These are phyloP conservation scores for Graphiopsis chlorocephala DNA, from an alignment of 2,329 filamentous ascomycete genomes.

Conservation along the genomic window DNA sequence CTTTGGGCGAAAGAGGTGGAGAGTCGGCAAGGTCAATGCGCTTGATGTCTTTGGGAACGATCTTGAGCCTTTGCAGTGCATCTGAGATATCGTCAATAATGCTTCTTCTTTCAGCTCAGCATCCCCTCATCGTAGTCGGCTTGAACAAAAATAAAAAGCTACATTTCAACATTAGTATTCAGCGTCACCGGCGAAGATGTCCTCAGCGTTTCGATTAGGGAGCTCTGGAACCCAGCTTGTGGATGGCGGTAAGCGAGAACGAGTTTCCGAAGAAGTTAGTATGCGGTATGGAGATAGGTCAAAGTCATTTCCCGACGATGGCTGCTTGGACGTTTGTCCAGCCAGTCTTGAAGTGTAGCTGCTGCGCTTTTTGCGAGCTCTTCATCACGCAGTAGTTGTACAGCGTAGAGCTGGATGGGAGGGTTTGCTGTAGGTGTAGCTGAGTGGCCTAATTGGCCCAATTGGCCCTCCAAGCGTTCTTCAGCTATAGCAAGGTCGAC, in stretches of 20 bases:
- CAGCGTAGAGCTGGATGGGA: neutral
- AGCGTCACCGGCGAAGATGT: neutral
- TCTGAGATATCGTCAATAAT: neutral
- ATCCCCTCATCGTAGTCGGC: neutral
- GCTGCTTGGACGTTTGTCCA: neutral
- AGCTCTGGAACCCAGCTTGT: neutral
- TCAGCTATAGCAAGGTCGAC: neutral
- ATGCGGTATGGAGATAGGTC: neutral
- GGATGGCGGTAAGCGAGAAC: neutral
- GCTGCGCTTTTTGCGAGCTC: neutral
- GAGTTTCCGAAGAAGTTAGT: neutral
- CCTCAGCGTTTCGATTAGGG: neutral
- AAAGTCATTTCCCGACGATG: neutral
- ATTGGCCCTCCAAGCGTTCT: neutral
- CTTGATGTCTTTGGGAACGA: neutral
- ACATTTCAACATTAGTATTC: neutral
- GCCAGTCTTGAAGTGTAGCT: neutral
- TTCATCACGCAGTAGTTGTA: neutral
- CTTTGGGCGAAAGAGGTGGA: neutral
- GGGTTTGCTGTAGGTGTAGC: neutral
- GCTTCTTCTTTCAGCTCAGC: neutral
- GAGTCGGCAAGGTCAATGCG: neutral
- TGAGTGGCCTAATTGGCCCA: neutral
- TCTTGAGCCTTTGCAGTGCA: slow-evolving; percentile 4
- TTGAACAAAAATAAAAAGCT: neutral